Percentiles rank a stretch among this genome's conserved stretches.
Conservation (phyloP, 2,329 filamentous ascomycete genomes). For the Lasiodiplodia sp. region DNA sequence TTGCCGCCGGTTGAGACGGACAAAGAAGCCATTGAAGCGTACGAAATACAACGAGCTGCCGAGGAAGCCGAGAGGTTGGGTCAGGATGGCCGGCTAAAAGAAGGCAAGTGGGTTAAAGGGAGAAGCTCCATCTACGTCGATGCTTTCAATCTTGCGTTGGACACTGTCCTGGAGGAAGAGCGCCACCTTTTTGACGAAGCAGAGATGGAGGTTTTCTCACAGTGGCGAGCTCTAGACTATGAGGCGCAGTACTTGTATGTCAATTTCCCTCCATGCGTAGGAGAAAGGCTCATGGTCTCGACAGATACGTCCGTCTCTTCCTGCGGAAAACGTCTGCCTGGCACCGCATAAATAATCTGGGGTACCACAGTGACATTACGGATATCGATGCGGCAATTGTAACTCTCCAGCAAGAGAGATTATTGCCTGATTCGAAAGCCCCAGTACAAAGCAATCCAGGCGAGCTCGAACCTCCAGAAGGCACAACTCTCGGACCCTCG, state of each 20-base stretch:
- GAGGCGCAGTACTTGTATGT: constrained; percentile 89
- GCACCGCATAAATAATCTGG: constrained; percentile 81
- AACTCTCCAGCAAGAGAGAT: constrained; percentile 65
- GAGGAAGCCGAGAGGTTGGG: constrained; percentile 43
- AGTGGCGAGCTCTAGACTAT: constrained; percentile 78
- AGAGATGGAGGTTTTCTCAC: constrained; percentile 77
- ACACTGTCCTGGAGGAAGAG: constrained; percentile 90
- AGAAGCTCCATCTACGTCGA: constrained; percentile 95
- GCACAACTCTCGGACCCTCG: constrained; percentile 57
- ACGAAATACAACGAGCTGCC: constrained; percentile 73
- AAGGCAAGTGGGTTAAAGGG: constrained; percentile 73
- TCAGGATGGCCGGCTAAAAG: constrained; percentile 32
- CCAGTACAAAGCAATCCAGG: constrained; percentile 52
- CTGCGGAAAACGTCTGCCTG: constrained; percentile 89
- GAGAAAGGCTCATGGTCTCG: constrained; percentile 12
- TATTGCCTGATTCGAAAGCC: constrained; percentile 59
- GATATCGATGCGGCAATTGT: constrained; percentile 72
- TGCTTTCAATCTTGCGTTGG: constrained; percentile 90
- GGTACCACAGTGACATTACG: constrained; percentile 83
- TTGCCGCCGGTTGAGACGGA: constrained; percentile 72
- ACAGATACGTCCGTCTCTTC: constrained; percentile 88
- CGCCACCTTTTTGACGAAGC: constrained; percentile 82
- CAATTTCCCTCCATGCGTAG: neutral
- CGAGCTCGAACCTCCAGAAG: constrained; percentile 57
- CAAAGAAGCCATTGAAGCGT: constrained; percentile 77